Base-by-base conservation (phyloP, 1,284 basidiomycete genomes). In the Irpex sp. region DNA sequence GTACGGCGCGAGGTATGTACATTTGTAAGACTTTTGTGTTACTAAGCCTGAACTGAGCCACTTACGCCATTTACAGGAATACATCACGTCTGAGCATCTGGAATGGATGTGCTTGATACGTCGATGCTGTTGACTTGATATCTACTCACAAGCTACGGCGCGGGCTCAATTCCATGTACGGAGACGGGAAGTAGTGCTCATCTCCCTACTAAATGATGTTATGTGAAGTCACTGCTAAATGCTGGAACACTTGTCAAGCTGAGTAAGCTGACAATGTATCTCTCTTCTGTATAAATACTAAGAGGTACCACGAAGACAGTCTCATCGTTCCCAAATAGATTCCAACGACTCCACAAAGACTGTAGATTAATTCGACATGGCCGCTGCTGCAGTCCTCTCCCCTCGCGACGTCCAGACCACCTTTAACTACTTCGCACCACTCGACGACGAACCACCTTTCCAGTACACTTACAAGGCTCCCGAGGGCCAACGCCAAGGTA, bases 341-440 rank as follows among this genome's bases (percentile, higher is more conserved):
- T 34, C 31, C 31, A 34, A 31, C 31, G 6, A 6, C 21, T 7
- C 34, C 9, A 56, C 54, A 15, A 56, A 26, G 21, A 31, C 26
- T 0, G 37, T 31, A 56, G 13, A 11, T 9, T 17, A 17, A n/a
- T 15, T 21, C 4, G 31, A 26, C 19, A 75, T 76, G 74, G 71
- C 72, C 51, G 65, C 72, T 34, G 68, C 71, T 48, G 69, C 68
- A 57, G 68, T 71, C 6, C 71, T 76, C 52, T 44, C 73, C 40
- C 70, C 72, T 34, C 71, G 66, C 57, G 74, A 75, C 65, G 68
- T 75, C 37, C 70, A 66, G n/a, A 73, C 73, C 58, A 72, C 68
- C 15, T 64, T 75, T 36, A 74, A 75, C 70, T 75, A 75, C 67
- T 75, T 71, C 64, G 57, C 60, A 1, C 71, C 72, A 6, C 65